phyloP scores from a whole-genome alignment of 495 filamentous ascomycete genomes.

The Penicillium manginii region DNA sequence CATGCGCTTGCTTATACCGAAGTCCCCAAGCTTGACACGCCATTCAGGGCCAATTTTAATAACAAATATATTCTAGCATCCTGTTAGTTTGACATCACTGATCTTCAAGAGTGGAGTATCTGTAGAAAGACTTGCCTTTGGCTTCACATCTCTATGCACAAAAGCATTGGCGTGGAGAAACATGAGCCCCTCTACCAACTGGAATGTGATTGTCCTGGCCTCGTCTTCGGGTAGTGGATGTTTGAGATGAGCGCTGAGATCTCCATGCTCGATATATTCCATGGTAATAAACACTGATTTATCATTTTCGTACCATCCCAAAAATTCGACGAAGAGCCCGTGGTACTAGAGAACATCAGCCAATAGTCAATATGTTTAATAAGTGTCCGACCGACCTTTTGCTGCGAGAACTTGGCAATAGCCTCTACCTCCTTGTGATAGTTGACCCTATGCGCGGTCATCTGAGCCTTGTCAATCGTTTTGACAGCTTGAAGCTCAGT shows the following conservation, averaged over 20 bases:
- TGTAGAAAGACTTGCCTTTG: constrained; percentile 29
- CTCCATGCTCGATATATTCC: constrained; percentile 37
- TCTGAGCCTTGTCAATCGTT: background rate
- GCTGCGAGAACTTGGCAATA: constrained; percentile 21
- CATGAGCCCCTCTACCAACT: constrained; percentile 45
- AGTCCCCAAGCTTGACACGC: constrained; percentile 38
- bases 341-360: constrained; percentile 9
- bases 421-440: constrained; percentile 21
- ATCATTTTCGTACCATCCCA: constrained; percentile 38
- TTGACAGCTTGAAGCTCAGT: background rate
- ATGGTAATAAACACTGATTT: constrained; percentile 37
- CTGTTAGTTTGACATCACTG: background rate
- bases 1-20: constrained; percentile 29
- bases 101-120: background rate
- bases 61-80: constrained; percentile 15
- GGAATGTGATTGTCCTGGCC: constrained; percentile 37
- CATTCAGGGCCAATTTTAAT: constrained; percentile 23
- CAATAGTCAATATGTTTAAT: background rate
- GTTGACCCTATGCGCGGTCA: background rate
- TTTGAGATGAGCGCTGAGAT: constrained; percentile 18
- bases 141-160: constrained; percentile 54
- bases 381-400: constrained; percentile 7
- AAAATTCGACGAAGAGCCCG: constrained; percentile 32
- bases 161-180: constrained; percentile 51
- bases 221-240: constrained; percentile 39